Evolutionary conservation across 2,329 filamentous ascomycete genomes (phyloP), one percentile per base, ranked within the genome.

Genomic region (Sphaerulina populicola): DNA sequence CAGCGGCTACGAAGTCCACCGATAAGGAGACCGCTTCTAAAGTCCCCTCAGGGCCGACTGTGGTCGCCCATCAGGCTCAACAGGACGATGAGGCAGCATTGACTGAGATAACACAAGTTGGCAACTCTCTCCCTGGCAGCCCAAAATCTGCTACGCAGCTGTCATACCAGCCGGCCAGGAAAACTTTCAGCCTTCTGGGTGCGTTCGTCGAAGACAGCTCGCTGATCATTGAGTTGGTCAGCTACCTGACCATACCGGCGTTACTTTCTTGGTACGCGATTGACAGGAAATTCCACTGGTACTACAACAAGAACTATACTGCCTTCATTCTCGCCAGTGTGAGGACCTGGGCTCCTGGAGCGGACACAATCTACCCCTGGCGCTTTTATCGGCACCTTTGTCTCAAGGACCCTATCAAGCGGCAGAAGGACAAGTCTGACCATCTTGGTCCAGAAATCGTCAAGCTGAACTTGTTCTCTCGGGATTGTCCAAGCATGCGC

Each of bases 231-330:
- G 69, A 76, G 44, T 61, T 86, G 6, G 75, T 77, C 52, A 73
- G 74, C 57, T 71, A 77, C 52, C 73, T 88, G 15, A 64, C 67
- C 6, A 68, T 79, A 0, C 62, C 69, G 11, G 80, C 83, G 47
- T 71, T 89, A 6, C 64, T 88, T 53, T 75, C 71, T 40, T 73
- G 89, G 31, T 88, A 85, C 71, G 72, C 76, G 57, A 77, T 81
- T 57, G 85, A 79, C 64, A 78, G 73, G 49, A 72, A 76, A 33
- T 83, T 86, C 62, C 77, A 88, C 62, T 65, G 70, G 43, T 72
- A 80, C 27, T 66, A 87, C 61, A 77, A 83, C 63, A 70, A 71
- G 46, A 73, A 82, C 58, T 75, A 82, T 63, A 75, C 75, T 7
- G 78, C 78, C 35, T 77, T 78, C 51, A 73, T 88, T 46, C 69